A percentile compares a stretch with the other conserved stretches of the same genome.
Evolutionary conservation across 2,329 filamentous ascomycete species (phyloP).

Genomic region (Alternaria dauci): DNA sequence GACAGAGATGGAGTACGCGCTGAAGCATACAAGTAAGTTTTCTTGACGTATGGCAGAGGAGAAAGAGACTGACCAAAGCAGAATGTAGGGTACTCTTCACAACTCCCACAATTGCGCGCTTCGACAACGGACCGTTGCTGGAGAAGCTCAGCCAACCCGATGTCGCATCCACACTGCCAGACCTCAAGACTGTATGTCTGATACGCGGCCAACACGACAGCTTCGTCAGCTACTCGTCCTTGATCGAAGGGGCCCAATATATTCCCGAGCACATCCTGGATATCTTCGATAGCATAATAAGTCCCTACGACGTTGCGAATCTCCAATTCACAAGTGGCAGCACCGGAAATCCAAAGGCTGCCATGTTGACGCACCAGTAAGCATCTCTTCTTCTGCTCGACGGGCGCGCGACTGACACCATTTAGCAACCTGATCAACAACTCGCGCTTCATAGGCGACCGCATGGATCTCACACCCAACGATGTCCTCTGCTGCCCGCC

Average conservation of each 20-base stretch:
- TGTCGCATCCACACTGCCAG: conserved; percentile 29
- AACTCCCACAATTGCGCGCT: conserved; percentile 71
- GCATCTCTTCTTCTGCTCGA: not conserved
- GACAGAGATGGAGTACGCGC: conserved; percentile 73
- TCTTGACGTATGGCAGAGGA: not conserved
- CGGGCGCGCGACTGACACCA: not conserved
- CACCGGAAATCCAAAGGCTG: conserved; percentile 50
- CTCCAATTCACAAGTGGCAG: conserved; percentile 52
- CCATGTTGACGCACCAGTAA: conserved; percentile 52
- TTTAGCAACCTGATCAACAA: conserved; percentile 52
- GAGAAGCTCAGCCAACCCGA: conserved; percentile 36
- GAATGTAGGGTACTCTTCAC: conserved; percentile 79
- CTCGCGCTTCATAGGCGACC: conserved; percentile 65
- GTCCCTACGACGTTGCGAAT: conserved; percentile 47
- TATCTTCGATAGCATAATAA: conserved; percentile 47
- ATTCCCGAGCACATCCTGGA: conserved; percentile 47
- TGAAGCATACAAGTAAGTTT: conserved; percentile 71
- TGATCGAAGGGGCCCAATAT: conserved; percentile 54
- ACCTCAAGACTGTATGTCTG: conserved; percentile 43
- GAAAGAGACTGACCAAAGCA: conserved; percentile 38
- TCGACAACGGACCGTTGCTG: conserved; percentile 70
- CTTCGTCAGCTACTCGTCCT: conserved; percentile 67
- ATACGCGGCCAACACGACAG: conserved; percentile 50
- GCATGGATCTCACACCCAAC: conserved; percentile 70
- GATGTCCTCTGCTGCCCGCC: conserved; percentile 83